phyloP scores from a whole-genome alignment of 1,139 yeast species.

The Yamadazyma sp. region DNA sequence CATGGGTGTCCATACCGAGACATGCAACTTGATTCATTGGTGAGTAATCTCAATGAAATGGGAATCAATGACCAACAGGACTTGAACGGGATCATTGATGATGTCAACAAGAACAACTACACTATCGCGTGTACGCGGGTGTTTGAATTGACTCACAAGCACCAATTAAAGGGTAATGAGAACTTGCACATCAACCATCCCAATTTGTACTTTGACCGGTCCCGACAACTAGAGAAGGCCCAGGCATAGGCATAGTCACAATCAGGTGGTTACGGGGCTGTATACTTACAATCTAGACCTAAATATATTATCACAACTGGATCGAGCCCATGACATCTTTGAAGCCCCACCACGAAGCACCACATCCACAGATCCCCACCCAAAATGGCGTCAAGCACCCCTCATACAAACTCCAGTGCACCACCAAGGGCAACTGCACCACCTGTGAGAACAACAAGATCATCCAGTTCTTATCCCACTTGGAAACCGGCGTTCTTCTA shows the following conservation, averaged over 20 bases:
- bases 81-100: slow-evolving; percentile 61
- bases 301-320: no score
- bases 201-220: slow-evolving; percentile 80
- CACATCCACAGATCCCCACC: slow-evolving; percentile 50
- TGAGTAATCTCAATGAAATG: slow-evolving; percentile 57
- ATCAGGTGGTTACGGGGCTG: no score
- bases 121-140: slow-evolving; percentile 90
- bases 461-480: slow-evolving; percentile 40
- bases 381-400: slow-evolving; percentile 55
- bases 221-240: slow-evolving; percentile 44
- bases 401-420: slow-evolving; percentile 57
- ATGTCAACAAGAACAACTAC: slow-evolving; percentile 64
- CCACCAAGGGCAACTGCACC: slow-evolving; percentile 54
- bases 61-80: slow-evolving; percentile 68
- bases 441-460: slow-evolving; percentile 38
- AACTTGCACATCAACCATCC: slow-evolving; percentile 75
- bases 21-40: slow-evolving; percentile 60
- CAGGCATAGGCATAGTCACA: no score
- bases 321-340: slow-evolving; percentile 40
- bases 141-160: slow-evolving; percentile 73
- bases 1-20: slow-evolving; percentile 96
- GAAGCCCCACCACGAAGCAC: slow-evolving; percentile 50
- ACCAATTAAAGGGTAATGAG: slow-evolving; percentile 47
- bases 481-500: slow-evolving; percentile 38
- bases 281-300: no score